These are phyloP conservation scores for Lasiodiplodia sp. DNA, from an alignment of 2,329 filamentous ascomycete genomes.

Conservation along the genomic window DNA sequence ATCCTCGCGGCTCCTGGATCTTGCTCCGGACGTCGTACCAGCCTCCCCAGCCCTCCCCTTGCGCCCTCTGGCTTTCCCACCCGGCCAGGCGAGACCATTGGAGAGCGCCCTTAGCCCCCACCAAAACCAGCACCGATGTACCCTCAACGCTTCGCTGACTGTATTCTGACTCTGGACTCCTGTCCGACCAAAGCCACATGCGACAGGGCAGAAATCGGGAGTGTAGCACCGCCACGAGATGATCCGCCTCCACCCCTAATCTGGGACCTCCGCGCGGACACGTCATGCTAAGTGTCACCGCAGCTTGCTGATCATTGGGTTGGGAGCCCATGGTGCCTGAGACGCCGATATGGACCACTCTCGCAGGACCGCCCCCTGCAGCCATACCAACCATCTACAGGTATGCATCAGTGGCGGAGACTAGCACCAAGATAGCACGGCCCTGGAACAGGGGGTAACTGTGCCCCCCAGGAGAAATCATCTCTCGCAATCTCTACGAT, in stretches of 20 bases:
- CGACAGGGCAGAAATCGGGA: not conserved
- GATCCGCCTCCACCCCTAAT: slow-evolving; percentile 8
- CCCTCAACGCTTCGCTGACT: not conserved
- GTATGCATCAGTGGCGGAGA: too few relatives aligned
- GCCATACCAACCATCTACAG: not conserved
- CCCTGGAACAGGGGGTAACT: too few relatives aligned
- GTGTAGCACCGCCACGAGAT: slow-evolving; percentile 6
- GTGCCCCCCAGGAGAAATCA: too few relatives aligned
- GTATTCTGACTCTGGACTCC: not conserved
- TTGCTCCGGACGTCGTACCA: not conserved
- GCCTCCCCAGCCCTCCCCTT: not conserved
- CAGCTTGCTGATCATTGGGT: slow-evolving; percentile 5
- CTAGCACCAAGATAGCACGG: not conserved
- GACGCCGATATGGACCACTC: not conserved
- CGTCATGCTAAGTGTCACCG: slow-evolving; percentile 6
- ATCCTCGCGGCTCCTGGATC: slow-evolving; percentile 9
- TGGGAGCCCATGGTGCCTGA: not conserved
- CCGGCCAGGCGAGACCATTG: too few relatives aligned
- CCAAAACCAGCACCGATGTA: not conserved
- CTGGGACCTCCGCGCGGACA: not conserved
- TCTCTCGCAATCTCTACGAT: too few relatives aligned
- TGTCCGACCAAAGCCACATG: not conserved
- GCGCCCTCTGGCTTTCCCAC: not conserved
- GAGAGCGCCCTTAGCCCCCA: not conserved
- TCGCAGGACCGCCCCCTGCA: not conserved